Conservation (phyloP, 2,329 filamentous ascomycete species). For the Rutstroemia sp. region DNA sequence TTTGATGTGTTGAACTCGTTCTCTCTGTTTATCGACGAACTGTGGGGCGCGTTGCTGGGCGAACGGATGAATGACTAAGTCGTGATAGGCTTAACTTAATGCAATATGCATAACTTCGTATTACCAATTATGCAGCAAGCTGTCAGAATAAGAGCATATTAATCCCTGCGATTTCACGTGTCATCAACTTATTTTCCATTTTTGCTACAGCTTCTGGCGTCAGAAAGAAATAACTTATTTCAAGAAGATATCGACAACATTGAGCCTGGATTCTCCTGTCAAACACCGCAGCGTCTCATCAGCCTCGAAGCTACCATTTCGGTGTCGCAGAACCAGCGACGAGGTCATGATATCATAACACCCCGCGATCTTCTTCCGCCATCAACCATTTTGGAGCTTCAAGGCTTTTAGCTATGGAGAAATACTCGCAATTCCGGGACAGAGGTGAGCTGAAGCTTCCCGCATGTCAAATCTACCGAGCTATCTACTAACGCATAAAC, state of each 20-base stretch:
- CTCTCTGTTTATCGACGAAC: slow-evolving; percentile 2
- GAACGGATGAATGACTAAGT: slow-evolving; percentile 1
- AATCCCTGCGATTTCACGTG: neutral
- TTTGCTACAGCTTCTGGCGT: neutral
- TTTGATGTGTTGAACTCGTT: neutral
- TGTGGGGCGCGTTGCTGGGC: slow-evolving; percentile 2
- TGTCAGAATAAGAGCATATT: neutral
- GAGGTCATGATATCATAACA: slow-evolving; percentile 7
- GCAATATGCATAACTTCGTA: neutral
- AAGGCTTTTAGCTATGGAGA: slow-evolving; percentile 49
- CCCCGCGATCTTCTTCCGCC: neutral
- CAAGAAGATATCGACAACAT: too few relatives aligned
- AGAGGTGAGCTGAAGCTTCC: slow-evolving; percentile 45
- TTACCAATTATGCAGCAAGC: neutral
- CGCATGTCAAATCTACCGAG: neutral
- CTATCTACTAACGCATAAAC: slow-evolving; percentile 19
- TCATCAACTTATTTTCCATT: neutral
- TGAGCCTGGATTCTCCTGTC: too few relatives aligned
- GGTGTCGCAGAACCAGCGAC: neutral
- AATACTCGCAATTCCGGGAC: slow-evolving; percentile 68
- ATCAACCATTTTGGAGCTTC: neutral
- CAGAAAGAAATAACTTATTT: too few relatives aligned
- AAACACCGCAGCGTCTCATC: neutral
- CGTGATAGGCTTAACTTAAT: neutral
- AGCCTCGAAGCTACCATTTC: neutral